Conservation (phyloP, 805 yeast species). For the Lipomyces kockii region DNA sequence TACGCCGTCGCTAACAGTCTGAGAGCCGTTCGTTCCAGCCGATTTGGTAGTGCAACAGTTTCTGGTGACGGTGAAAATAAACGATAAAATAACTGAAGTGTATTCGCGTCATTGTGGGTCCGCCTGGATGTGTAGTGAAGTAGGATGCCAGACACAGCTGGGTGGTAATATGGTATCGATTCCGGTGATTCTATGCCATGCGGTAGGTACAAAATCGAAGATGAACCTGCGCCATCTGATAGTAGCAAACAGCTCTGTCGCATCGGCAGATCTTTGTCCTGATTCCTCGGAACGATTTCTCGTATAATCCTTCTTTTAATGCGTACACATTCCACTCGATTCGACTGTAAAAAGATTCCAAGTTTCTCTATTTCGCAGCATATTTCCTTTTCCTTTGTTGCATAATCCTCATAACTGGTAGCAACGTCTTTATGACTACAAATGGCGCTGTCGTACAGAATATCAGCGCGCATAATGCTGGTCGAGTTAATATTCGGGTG, state of each 20-base stretch:
- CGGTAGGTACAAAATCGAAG: slow-evolving; percentile 73
- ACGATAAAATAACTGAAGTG: slow-evolving; percentile 19
- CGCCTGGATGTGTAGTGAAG: slow-evolving; percentile 45
- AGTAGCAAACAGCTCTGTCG: slow-evolving; percentile 80
- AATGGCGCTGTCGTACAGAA: slow-evolving; percentile 45
- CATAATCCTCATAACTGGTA: neutral
- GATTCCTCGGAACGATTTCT: slow-evolving; percentile 88
- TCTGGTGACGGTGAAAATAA: neutral
- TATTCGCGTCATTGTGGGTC: neutral
- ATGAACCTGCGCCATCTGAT: slow-evolving; percentile 27
- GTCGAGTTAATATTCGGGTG: slow-evolving; percentile 92
- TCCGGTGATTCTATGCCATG: slow-evolving; percentile 60
- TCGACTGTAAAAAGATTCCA: neutral
- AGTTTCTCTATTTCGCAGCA: slow-evolving; percentile 3
- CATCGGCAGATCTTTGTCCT: slow-evolving; percentile 77
- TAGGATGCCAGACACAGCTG: slow-evolving; percentile 80
- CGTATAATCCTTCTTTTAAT: slow-evolving; percentile 61
- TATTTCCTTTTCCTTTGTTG: neutral
- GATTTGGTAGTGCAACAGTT: slow-evolving; percentile 45
- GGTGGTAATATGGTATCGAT: slow-evolving; percentile 86
- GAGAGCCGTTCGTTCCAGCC: slow-evolving; percentile 81
- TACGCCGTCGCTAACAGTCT: slow-evolving; percentile 76
- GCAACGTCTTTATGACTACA: neutral
- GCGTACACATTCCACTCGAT: neutral
- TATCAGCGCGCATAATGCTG: slow-evolving; percentile 86